Evolutionary conservation across 2,329 filamentous ascomycete species (phyloP), one percentile per base, ranked within the genome.

Genomic region (Dactylellina cionopaga): DNA sequence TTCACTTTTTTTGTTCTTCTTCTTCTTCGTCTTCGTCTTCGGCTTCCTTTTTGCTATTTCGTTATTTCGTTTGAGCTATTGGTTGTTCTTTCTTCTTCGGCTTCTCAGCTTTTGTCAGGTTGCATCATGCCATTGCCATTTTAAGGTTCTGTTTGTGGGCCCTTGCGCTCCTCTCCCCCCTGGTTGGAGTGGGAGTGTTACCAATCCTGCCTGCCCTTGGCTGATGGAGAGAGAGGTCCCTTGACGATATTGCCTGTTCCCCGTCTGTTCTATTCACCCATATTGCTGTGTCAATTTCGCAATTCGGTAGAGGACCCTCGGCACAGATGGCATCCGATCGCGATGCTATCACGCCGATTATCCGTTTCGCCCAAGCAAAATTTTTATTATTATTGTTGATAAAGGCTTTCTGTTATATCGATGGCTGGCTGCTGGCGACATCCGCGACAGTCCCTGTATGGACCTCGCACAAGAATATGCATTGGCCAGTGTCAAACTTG

Each of bases 401-500:
- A n/a, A n/a, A n/a, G n/a, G n/a, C n/a, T n/a, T n/a, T n/a, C n/a
- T n/a, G n/a, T n/a, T n/a, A n/a, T n/a, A n/a, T n/a, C n/a, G n/a
- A n/a, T n/a, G n/a, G n/a, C n/a, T n/a, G n/a, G n/a, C n/a, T n/a
- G n/a, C 37, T 49, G 62, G 63, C 63, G 52, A 54, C 27, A 56
- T 49, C 44, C 58, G 59, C 66, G 49, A 71, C 62, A 37, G 41
- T 22, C 47, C 33, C 43, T 49, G 62, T 39, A 43, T 66, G 22
- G 51, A 39, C 39, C 31, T 41, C 15, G 49, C 24, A 35, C 15
- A n/a, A n/a, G n/a, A n/a, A n/a, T n/a, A 41, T 56, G 62, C 62
- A 66, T 66, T 72, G 51, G 33, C 59, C 60, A 49, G 52, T 72
- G 68, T 72, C 68, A 72, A 72, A 54, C 68, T n/a, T n/a, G n/a